Percentiles rank a stretch among this genome's conserved stretches.
Conservation (phyloP, 257 asterid species). For the Buddleja alternifolia region DNA sequence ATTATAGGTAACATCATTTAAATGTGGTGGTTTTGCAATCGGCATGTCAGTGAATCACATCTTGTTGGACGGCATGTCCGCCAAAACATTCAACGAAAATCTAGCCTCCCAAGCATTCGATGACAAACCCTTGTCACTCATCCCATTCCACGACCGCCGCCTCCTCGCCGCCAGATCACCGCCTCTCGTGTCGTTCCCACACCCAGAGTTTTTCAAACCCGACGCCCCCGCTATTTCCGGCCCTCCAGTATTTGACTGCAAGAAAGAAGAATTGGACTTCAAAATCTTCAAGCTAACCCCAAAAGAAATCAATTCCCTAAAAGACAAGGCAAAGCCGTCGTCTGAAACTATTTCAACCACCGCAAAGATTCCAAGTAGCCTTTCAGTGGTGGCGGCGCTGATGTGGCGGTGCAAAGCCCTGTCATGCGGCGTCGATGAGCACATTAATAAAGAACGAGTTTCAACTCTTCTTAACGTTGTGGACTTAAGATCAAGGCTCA, state of each 20-base stretch:
- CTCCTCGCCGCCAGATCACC: conserved; percentile 45
- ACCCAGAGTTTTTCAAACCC: conserved; percentile 38
- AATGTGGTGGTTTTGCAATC: conserved; percentile 67
- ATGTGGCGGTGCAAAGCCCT: too few species aligned
- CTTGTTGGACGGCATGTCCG: conserved; percentile 57
- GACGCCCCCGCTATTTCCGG: conserved; percentile 32
- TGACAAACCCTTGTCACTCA: conserved; percentile 29
- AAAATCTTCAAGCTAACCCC: conserved; percentile 46
- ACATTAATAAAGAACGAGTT: too few species aligned
- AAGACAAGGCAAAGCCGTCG: conserved; percentile 35
- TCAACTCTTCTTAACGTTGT: too few species aligned
- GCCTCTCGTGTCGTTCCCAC: conserved; percentile 29
- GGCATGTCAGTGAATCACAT: conserved; percentile 55
- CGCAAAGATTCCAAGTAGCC: too few species aligned
- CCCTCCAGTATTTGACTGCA: conserved; percentile 47
- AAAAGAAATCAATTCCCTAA: conserved; percentile 29
- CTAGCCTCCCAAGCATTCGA: conserved; percentile 65
- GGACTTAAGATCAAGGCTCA: too few species aligned
- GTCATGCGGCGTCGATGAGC: too few species aligned
- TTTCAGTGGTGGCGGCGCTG: too few species aligned
- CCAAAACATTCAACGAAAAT: conserved; percentile 51
- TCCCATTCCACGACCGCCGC: conserved; percentile 41
- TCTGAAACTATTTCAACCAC: too few species aligned
- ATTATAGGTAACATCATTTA: conserved; percentile 68
- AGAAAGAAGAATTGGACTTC: conserved; percentile 35